Conservation (phyloP, 1,284 basidiomycete genomes). For the Rhodotorula sp. region DNA sequence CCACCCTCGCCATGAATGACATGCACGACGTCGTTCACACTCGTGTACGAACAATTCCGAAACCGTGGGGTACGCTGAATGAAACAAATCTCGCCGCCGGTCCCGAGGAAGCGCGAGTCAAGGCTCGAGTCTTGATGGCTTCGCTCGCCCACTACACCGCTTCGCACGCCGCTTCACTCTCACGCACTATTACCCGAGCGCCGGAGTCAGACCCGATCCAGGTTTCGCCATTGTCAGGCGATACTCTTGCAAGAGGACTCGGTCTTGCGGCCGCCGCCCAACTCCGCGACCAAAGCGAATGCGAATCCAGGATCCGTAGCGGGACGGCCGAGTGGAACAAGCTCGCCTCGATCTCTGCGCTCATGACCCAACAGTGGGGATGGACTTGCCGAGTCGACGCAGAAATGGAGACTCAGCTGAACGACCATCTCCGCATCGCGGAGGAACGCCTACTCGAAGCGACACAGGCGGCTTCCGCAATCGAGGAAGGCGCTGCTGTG, state of each 20-base stretch:
- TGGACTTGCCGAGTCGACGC: constrained; percentile 3
- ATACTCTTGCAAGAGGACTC: background rate
- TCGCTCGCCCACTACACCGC: too few species aligned
- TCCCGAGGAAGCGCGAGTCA: background rate
- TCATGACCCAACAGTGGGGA: background rate
- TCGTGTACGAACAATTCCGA: background rate
- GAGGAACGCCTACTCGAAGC: background rate
- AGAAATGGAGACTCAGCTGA: background rate
- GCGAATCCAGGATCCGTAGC: background rate
- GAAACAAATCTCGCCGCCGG: too few species aligned
- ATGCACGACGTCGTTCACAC: background rate
- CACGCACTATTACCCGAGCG: too few species aligned
- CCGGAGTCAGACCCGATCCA: too few species aligned
- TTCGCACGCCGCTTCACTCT: too few species aligned
- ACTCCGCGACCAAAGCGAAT: background rate
- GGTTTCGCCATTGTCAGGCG: background rate
- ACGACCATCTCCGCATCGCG: background rate
- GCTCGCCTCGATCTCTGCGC: background rate
- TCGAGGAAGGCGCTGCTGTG: background rate
- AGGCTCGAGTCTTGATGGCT: too few species aligned
- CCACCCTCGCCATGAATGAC: constrained; percentile 6
- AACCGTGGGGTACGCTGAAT: background rate
- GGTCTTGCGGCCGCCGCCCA: background rate
- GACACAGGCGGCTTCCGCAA: background rate
- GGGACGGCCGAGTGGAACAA: constrained; percentile 6